Evolutionary conservation across 2,329 filamentous ascomycete species (phyloP), one percentile per base, ranked within the genome.

Genomic region (Nannizziopsis arthrosporioides): DNA sequence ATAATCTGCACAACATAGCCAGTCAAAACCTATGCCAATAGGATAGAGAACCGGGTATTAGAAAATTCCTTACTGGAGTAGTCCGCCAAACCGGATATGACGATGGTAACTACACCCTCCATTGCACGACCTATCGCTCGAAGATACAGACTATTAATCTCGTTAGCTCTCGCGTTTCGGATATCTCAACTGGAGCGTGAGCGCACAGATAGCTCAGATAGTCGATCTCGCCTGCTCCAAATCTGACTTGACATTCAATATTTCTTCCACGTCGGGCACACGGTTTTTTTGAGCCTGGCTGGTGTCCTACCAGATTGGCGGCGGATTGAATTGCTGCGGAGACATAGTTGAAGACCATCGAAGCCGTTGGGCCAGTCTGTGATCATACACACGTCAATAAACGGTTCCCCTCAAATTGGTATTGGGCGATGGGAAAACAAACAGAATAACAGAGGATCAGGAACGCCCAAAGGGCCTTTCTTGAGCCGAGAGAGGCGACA

Each of bases 281-380:
- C 9, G 44, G 36, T 32, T 19, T 34, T 2, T 46, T 19, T n/a
- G 44, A 46, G 19, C 44, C 44, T 2, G 44, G 44, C 15, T 30
- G 19, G 19, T 46, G 44, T 22, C 44, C 44, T 5, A 46, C 44
- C 9, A 46, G 19, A 10, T 46, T 46, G 27, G 44, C 44, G 14
- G 44, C 44, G n/a, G 44, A 46, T 14, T 46, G 44, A 32, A 46
- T 46, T n/a, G 44, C 44, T 3, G 44, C 44, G 14, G 44, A 46
- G 22, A 46, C 44, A 46, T 46, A 46, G 34, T 31, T 46, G 44
- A 40, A 46, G n/a, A 46, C 44, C 44, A 46, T 46, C 5, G 44
- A 46, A 10, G 17, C 27, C 2, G 44, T 46, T 12, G 44, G 44
- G 17, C 44, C 44, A 7, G 44, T 46, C 44, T 46, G 15, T 10